Percentiles rank a stretch among this genome's conserved stretches.
These are phyloP conservation scores for Suhomyces kilbournensis DNA, from an alignment of 805 yeast genomes.

Conservation along the genomic window DNA sequence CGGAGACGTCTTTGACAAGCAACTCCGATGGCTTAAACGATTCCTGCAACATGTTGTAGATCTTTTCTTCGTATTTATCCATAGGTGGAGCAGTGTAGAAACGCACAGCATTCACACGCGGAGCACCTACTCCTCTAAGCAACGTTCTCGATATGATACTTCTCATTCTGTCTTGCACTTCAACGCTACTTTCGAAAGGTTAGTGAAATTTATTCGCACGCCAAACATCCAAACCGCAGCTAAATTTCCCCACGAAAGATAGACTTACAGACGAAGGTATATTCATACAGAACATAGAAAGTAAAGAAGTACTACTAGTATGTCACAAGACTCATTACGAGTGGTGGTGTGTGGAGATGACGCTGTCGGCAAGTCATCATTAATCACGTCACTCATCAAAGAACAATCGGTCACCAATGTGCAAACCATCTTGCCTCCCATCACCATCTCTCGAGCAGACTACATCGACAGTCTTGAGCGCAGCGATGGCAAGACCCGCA, in stretches of 20 bases:
- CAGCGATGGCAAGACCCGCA: background rate
- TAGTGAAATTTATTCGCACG: background rate
- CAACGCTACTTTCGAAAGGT: too few relatives aligned
- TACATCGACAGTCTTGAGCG: conserved; percentile 45
- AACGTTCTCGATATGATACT: background rate
- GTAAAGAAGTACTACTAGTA: background rate
- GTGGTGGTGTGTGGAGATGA: conserved; percentile 95
- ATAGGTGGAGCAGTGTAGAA: conserved; percentile 20
- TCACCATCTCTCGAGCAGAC: conserved; percentile 68
- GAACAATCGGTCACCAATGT: conserved; percentile 64
- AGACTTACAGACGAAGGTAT: background rate
- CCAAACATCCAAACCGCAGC: background rate
- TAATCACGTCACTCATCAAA: conserved; percentile 77
- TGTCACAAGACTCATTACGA: conserved; percentile 37
- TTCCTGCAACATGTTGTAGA: conserved; percentile 52
- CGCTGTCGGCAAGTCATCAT: conserved; percentile 79
- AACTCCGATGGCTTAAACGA: conserved; percentile 61
- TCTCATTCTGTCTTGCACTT: background rate
- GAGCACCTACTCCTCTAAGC: background rate
- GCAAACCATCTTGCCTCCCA: conserved; percentile 77
- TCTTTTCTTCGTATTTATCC: conserved; percentile 63
- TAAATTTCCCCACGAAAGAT: background rate
- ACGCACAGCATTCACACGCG: conserved; percentile 1
- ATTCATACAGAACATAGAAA: conserved; percentile 13
- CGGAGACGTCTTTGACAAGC: conserved; percentile 79